A percentile compares a stretch with the other conserved stretches of the same genome.
Evolutionary conservation across 257 asterid genomes (phyloP).

Genomic region (Primulina tabacum): DNA sequence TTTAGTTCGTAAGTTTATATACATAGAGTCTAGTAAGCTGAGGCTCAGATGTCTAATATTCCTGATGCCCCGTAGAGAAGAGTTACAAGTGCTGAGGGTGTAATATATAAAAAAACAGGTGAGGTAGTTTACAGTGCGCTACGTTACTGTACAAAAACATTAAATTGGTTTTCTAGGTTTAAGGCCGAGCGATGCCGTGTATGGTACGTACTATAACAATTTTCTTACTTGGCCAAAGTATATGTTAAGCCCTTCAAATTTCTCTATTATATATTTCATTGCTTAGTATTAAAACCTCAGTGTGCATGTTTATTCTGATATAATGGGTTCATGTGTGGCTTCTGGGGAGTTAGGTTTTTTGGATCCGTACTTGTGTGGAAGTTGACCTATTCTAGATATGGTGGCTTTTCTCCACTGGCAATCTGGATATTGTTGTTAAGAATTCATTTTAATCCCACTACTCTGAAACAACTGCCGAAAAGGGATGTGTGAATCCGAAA

Average conservation of each 20-base stretch:
- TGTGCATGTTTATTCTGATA: not conserved
- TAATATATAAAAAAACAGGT: slow-evolving; percentile 26
- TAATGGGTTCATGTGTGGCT: not conserved
- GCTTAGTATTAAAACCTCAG: not conserved
- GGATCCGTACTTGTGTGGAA: not conserved
- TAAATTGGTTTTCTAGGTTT: not conserved
- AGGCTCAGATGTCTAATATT: slow-evolving; percentile 36
- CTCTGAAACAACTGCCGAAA: no score
- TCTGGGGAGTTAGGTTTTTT: no score
- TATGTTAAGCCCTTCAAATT: not conserved
- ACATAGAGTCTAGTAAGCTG: slow-evolving; percentile 43
- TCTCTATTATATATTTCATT: not conserved
- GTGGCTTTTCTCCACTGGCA: no score
- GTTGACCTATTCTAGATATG: no score
- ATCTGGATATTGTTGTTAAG: no score
- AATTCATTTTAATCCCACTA: no score
- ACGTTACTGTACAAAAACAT: slow-evolving; percentile 28
- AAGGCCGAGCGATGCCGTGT: not conserved
- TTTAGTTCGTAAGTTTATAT: slow-evolving; percentile 36
- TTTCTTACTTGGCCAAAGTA: not conserved
- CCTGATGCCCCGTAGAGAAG: slow-evolving; percentile 40
- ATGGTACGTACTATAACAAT: not conserved
- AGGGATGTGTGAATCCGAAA: no score
- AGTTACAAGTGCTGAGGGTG: slow-evolving; percentile 43
- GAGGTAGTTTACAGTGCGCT: slow-evolving; percentile 26